phyloP scores from a whole-genome alignment of 495 filamentous ascomycete genomes.

The Xylaria cubensis region DNA sequence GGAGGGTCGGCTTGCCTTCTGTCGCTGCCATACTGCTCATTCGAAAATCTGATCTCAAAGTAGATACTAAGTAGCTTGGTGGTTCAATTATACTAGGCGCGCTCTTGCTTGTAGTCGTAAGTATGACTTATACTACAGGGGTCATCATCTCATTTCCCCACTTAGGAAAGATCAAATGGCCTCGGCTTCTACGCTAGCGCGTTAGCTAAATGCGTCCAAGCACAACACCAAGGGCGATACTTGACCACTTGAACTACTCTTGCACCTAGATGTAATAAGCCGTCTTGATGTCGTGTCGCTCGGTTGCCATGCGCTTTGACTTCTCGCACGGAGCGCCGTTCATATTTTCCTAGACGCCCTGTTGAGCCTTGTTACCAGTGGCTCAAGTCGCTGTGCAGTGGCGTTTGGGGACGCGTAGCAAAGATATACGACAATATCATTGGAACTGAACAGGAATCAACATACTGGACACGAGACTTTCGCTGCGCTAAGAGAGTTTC shows the following conservation, averaged over 20 bases:
- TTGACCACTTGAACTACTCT: neutral
- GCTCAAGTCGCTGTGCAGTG: no score
- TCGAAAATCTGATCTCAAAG: neutral
- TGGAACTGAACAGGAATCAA: neutral
- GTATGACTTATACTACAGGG: neutral
- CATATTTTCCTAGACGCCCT: no score
- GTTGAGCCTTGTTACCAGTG: no score
- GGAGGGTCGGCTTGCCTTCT: conserved; percentile 33
- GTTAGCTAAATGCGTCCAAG: neutral
- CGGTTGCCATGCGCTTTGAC: neutral
- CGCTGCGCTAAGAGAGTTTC: no score
- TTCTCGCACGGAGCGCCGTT: no score
- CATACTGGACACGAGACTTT: no score
- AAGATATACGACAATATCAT: neutral
- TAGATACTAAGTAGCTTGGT: neutral
- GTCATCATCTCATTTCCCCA: neutral
- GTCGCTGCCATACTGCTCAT: conserved; percentile 11
- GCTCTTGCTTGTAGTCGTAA: neutral
- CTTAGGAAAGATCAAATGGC: neutral
- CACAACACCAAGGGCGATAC: no score
- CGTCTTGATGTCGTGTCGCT: neutral
- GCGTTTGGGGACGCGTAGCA: neutral
- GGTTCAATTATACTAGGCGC: neutral
- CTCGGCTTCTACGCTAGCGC: neutral
- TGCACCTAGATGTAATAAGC: neutral